These are phyloP conservation scores for Physcomitrium patens DNA, from an alignment of 225 moss, liverwort and hornwort species.

Conservation along the genomic window DNA sequence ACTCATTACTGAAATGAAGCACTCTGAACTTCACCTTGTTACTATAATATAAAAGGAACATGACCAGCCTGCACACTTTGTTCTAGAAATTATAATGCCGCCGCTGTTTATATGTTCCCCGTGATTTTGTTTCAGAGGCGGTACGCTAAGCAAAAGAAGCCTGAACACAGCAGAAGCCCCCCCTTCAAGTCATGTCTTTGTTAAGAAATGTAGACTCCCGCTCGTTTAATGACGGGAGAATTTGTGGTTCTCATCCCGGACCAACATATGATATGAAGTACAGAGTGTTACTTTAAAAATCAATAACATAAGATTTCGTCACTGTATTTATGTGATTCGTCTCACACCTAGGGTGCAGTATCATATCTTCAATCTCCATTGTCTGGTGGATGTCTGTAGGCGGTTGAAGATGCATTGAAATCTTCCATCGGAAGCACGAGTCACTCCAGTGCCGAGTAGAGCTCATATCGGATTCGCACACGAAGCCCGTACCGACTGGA, in stretches of 20 bases:
- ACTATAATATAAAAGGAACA: neutral
- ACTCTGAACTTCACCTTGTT: conserved; percentile 27
- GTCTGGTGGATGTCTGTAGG: conserved; percentile 26
- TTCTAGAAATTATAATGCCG: neutral
- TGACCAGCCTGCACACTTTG: conserved; percentile 1
- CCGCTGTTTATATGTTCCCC: neutral
- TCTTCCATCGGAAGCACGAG: neutral
- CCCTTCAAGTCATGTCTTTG: conserved; percentile 20
- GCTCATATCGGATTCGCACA: conserved; percentile 9
- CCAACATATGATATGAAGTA: neutral
- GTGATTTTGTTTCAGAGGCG: neutral
- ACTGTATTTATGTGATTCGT: conserved; percentile 1
- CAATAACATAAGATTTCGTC: neutral
- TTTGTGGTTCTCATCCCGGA: neutral
- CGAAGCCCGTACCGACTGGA: conserved; percentile 32
- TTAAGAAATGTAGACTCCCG: neutral
- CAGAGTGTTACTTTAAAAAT: neutral
- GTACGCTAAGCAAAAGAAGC: neutral
- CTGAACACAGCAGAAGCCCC: conserved; percentile 21
- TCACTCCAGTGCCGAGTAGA: conserved; percentile 8
- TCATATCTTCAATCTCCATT: conserved; percentile 5
- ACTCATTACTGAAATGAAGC: conserved; percentile 18
- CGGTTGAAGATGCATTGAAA: neutral
- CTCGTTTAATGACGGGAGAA: neutral
- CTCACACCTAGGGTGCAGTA: neutral